Percentiles rank a stretch among this genome's conserved stretches.
These are phyloP conservation scores for Colletotrichum aenigma DNA, from an alignment of 2,329 filamentous ascomycete species.

Conservation along the genomic window DNA sequence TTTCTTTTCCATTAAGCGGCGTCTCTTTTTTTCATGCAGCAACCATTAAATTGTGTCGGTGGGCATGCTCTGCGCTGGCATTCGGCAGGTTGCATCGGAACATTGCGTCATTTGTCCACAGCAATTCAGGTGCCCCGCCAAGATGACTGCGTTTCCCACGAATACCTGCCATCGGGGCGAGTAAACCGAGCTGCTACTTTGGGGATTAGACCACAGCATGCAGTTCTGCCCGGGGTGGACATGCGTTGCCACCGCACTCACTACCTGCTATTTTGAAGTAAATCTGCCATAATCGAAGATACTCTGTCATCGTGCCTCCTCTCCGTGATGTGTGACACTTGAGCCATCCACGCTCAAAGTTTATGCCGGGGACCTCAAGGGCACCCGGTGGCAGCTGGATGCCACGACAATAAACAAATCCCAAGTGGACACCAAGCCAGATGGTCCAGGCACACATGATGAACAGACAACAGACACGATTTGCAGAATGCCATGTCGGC, in stretches of 20 bases:
- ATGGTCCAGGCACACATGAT: background rate
- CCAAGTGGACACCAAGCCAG: background rate
- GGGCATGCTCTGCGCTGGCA: background rate
- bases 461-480: background rate
- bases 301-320: background rate
- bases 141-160: background rate
- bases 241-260: background rate
- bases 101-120: slow-evolving; percentile 9
- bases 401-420: background rate
- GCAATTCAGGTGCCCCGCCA: background rate
- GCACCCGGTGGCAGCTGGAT: background rate
- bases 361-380: background rate
- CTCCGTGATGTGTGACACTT: background rate
- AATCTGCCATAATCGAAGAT: background rate
- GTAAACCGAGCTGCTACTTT: background rate
- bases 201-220: background rate
- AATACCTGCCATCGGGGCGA: background rate
- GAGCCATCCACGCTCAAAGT: background rate
- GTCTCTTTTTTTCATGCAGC: background rate
- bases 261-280: background rate
- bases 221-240: background rate
- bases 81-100: background rate
- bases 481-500: background rate
- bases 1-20: background rate
- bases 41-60: background rate